A percentile compares a stretch with the other conserved stretches of the same genome.
Evolutionary conservation across 257 asterid genomes (phyloP).

Genomic region (Primulina eburnea): DNA sequence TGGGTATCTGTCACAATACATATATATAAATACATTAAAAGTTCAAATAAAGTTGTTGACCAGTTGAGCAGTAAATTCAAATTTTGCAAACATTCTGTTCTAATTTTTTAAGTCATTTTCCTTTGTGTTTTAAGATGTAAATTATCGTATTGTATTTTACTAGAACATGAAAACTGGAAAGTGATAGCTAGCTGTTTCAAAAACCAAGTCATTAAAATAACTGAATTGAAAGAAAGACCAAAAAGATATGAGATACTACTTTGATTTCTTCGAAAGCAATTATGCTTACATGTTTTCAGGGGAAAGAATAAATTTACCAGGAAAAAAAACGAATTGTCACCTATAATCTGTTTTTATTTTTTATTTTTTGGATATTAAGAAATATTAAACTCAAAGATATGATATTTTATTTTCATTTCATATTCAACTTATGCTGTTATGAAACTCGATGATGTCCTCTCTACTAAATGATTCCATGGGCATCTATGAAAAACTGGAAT

Average conservation of each 20-base stretch:
- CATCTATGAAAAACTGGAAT: no score
- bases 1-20: background rate
- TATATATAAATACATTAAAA: no score
- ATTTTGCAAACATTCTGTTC: background rate
- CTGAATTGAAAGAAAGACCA: no score
- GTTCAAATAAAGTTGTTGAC: background rate
- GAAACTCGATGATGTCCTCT: background rate
- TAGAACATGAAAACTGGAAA: background rate
- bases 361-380: background rate
- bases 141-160: background rate
- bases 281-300: background rate
- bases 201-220: no score
- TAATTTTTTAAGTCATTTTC: no score
- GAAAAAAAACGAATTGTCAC: background rate
- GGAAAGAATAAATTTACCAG: background rate
- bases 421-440: background rate
- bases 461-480: background rate
- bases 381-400: background rate
- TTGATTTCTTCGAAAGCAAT: no score
- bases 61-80: background rate
- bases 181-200: background rate
- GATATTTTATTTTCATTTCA: background rate
- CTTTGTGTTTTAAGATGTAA: background rate
- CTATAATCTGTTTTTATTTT: background rate
- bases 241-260: no score